Evolutionary conservation across 192 early-diverging fungal species (phyloP).

Genomic region (Pilaira anomala): DNA sequence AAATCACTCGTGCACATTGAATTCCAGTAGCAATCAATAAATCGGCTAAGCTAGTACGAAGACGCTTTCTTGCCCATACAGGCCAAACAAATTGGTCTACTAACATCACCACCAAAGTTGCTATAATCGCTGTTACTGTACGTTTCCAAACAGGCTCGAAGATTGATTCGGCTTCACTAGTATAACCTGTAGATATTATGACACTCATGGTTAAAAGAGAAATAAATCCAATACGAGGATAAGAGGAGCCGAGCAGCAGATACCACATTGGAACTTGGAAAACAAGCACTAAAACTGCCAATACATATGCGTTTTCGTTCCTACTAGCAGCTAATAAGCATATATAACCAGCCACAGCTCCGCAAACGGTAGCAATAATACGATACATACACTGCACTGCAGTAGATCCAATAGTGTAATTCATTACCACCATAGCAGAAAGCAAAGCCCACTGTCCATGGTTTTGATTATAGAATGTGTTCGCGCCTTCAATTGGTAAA

Average conservation of each 20-base stretch:
- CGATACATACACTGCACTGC: slow-evolving; percentile 17
- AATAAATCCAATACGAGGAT: slow-evolving; percentile 29
- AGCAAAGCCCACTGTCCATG: slow-evolving; percentile 31
- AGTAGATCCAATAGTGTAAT: slow-evolving; percentile 27
- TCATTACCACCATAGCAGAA: slow-evolving; percentile 28
- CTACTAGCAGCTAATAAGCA: slow-evolving; percentile 15
- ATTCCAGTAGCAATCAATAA: slow-evolving; percentile 23
- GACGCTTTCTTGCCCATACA: slow-evolving; percentile 25
- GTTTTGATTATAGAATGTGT: slow-evolving; percentile 19
- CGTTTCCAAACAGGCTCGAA: slow-evolving; percentile 24
- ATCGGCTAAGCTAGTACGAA: slow-evolving; percentile 16
- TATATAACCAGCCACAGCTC: slow-evolving; percentile 22
- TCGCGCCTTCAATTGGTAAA: slow-evolving; percentile 15
- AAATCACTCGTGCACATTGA: slow-evolving; percentile 19
- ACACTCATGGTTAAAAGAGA: slow-evolving; percentile 26
- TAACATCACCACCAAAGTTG: slow-evolving; percentile 26
- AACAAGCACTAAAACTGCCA: slow-evolving; percentile 19
- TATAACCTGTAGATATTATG: slow-evolving; percentile 18
- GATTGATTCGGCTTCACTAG: neutral
- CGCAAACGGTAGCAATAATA: slow-evolving; percentile 21
- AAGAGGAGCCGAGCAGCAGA: slow-evolving; percentile 13
- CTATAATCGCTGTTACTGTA: slow-evolving; percentile 27
- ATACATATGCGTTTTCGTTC: slow-evolving; percentile 23
- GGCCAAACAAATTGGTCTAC: slow-evolving; percentile 26
- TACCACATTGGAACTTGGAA: slow-evolving; percentile 32